These are phyloP conservation scores for Aspergillus unguis DNA, from an alignment of 2,329 filamentous ascomycete genomes.

Conservation along the genomic window DNA sequence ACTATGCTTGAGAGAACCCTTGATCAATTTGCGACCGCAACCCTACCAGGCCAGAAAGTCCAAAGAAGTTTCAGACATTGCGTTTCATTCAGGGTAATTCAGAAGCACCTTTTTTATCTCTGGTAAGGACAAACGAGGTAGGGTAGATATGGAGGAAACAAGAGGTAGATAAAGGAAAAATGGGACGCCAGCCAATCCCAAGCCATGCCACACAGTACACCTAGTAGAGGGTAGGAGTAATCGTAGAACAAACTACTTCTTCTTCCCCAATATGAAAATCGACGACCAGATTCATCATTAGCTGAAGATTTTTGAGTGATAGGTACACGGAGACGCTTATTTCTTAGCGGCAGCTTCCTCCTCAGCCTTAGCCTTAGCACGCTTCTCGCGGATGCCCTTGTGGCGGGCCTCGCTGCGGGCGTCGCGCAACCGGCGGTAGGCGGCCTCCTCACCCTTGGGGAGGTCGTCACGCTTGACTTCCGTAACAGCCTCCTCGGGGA, in stretches of 20 bases:
- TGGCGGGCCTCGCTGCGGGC: slow-evolving; percentile 79
- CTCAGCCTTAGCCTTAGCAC: slow-evolving; percentile 75
- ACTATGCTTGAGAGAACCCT: no score
- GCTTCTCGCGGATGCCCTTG: slow-evolving; percentile 86
- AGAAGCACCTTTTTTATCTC: slow-evolving; percentile 30
- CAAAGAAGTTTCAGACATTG: slow-evolving; percentile 30
- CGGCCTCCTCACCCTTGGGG: slow-evolving; percentile 75
- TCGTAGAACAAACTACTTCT: background rate
- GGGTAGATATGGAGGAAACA: background rate
- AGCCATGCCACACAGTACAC: slow-evolving; percentile 35
- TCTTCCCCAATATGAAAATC: slow-evolving; percentile 32
- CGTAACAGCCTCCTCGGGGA: slow-evolving; percentile 56
- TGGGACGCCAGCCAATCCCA: slow-evolving; percentile 12
- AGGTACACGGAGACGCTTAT: slow-evolving; percentile 37
- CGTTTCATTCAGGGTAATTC: slow-evolving; percentile 34
- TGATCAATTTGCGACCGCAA: no score
- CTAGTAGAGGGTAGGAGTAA: slow-evolving; percentile 15
- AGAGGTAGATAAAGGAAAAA: slow-evolving; percentile 13
- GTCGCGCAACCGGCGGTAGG: slow-evolving; percentile 80
- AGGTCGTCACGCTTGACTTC: slow-evolving; percentile 81
- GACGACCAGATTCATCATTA: slow-evolving; percentile 39
- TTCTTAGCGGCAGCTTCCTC: slow-evolving; percentile 58
- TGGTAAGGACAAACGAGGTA: slow-evolving; percentile 31
- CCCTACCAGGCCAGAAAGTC: background rate
- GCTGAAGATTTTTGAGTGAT: slow-evolving; percentile 25